Evolutionary conservation across 2,329 filamentous ascomycete species (phyloP), one percentile per base, ranked within the genome.

Genomic region (Xylaria sp.): DNA sequence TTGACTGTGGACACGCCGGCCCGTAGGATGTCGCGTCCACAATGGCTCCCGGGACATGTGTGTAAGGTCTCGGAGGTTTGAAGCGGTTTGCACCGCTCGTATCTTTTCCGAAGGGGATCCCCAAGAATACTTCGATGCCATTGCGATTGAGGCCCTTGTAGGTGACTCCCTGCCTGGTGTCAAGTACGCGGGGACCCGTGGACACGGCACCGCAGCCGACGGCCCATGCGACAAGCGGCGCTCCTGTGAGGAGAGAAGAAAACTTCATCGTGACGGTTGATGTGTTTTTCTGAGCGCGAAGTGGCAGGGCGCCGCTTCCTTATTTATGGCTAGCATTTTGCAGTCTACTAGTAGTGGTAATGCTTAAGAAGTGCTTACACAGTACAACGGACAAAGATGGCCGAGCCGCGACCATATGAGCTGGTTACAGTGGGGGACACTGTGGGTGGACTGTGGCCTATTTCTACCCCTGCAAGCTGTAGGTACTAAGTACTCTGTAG

Each of bases 71-170:
- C 1, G 84, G 84, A 7, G 84, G 82, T 65, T 82, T 83, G 75
- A 86, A 86, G 57, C 84, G 79, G 58, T 83, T 81, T 32, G 73
- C 71, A 10, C 83, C 83, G 68, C 81, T 72, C 0, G 84, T 86
- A 69, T 85, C 83, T 60, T 84, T 73, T 4, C 81, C 84, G 57
- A 84, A 86, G 0, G 79, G 81, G 25, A 86, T 83, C n/a, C 80
- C 81, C 3, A 84, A 78, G 69, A 85, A 87, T 9, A 81, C 77
- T 63, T 87, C 84, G 46, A 86, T 78, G 25, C 79, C 81, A 68
- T 83, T 84, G 68, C 81, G 80, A 10, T 77, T 65, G 23, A 84
- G 71, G 10, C 85, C 84, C n/a, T 73, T 66, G 71, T 85, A 86
- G 0, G 78, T 83, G 56, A 85, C 75, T 39, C 71, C 72, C n/a